Evolutionary conservation across 1,284 basidiomycete species (phyloP).

Genomic region (Boletus sp.): DNA sequence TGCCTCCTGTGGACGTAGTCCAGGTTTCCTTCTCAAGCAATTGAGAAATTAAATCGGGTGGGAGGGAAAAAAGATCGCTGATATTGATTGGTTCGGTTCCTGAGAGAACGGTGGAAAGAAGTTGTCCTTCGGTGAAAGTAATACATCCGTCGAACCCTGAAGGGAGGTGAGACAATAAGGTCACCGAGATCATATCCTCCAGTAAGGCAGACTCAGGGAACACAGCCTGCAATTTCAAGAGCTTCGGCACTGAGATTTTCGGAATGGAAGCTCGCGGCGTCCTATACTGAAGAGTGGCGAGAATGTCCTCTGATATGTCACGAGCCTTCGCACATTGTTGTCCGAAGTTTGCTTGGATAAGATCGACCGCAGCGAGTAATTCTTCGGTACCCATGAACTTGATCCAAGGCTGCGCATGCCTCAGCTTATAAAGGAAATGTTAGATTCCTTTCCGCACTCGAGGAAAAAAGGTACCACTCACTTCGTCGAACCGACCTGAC

Average conservation of each 20-base stretch:
- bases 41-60: slow-evolving; percentile 26
- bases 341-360: slow-evolving; percentile 10
- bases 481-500: slow-evolving; percentile 12
- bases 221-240: slow-evolving; percentile 35
- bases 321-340: slow-evolving; percentile 27
- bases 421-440: slow-evolving; percentile 28
- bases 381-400: slow-evolving; percentile 40
- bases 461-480: slow-evolving; percentile 9
- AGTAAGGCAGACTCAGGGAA: slow-evolving; percentile 38
- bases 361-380: slow-evolving; percentile 39
- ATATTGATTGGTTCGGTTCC: slow-evolving; percentile 23
- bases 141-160: slow-evolving; percentile 38
- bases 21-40: slow-evolving; percentile 40
- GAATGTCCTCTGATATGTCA: slow-evolving; percentile 34
- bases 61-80: slow-evolving; percentile 22
- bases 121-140: slow-evolving; percentile 10
- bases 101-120: slow-evolving; percentile 23
- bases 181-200: slow-evolving; percentile 46
- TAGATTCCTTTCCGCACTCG: not conserved
- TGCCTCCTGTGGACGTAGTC: slow-evolving; percentile 39
- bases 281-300: slow-evolving; percentile 14
- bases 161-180: slow-evolving; percentile 41
- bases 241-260: slow-evolving; percentile 27
- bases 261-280: slow-evolving; percentile 19
- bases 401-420: slow-evolving; percentile 43